Conservation (phyloP, 1,139 yeast genomes). For the Protomyces lactucae-debilis region DNA sequence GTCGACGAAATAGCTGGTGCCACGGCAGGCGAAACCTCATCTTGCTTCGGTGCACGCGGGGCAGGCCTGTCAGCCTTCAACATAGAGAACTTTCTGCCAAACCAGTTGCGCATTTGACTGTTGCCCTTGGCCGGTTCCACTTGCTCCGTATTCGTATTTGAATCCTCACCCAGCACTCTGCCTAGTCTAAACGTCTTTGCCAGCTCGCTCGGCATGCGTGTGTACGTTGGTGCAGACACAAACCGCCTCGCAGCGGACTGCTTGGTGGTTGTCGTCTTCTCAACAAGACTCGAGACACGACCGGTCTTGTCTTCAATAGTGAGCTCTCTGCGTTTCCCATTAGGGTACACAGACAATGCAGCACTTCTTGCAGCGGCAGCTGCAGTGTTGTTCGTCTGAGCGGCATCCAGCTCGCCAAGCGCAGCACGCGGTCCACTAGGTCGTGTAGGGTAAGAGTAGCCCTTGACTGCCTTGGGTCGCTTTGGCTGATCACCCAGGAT, state of each 20-base stretch:
- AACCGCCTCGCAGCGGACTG: slow-evolving; percentile 5
- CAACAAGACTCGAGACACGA: slow-evolving; percentile 9
- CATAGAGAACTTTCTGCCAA: slow-evolving; percentile 9
- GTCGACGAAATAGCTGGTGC: background rate
- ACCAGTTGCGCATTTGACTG: slow-evolving; percentile 6
- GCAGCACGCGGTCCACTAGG: slow-evolving; percentile 13
- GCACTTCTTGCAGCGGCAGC: slow-evolving; percentile 7
- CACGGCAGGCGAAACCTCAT: background rate
- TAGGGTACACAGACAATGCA: background rate
- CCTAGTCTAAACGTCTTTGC: background rate
- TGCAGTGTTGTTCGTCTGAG: background rate
- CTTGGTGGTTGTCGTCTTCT: background rate
- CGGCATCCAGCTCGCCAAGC: slow-evolving; percentile 12
- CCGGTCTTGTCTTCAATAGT: slow-evolving; percentile 5
- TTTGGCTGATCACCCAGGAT: background rate
- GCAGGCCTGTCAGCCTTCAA: slow-evolving; percentile 7
- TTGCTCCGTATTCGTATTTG: background rate
- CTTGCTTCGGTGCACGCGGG: slow-evolving; percentile 2
- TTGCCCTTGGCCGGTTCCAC: background rate
- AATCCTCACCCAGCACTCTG: background rate
- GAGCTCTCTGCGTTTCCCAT: slow-evolving; percentile 7
- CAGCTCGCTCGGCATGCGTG: background rate
- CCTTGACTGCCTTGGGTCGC: slow-evolving; percentile 22
- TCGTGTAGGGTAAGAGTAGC: slow-evolving; percentile 18
- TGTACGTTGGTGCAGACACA: slow-evolving; percentile 18